Conservation (phyloP, 2,329 filamentous ascomycete species). For the Neospermospora avenae region DNA sequence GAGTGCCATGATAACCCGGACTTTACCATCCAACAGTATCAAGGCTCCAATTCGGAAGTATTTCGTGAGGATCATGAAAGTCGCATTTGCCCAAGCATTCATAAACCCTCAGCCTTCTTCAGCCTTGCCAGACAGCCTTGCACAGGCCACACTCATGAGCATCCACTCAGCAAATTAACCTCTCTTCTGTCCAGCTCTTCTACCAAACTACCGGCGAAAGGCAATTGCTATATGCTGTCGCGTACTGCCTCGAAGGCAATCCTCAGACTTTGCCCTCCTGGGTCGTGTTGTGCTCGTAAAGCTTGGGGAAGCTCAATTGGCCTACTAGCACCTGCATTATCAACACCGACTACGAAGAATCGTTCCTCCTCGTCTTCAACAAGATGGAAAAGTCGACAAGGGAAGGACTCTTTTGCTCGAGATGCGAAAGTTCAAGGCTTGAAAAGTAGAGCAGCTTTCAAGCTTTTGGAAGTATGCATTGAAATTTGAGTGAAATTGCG, state of each 20-base stretch:
- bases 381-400: conserved; percentile 80
- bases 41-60: too few species aligned
- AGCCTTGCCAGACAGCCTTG: neutral
- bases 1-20: too few species aligned
- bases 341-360: neutral
- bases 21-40: too few species aligned
- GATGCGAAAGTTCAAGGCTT: conserved; percentile 75
- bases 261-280: neutral
- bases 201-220: neutral
- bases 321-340: neutral
- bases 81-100: neutral
- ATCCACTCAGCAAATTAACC: neutral
- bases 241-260: conserved; percentile 22
- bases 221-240: conserved; percentile 28
- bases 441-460: conserved; percentile 91
- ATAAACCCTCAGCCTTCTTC: neutral
- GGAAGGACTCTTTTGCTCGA: conserved; percentile 66
- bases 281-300: neutral
- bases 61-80: too few species aligned
- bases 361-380: conserved; percentile 56
- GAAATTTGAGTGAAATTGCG: neutral
- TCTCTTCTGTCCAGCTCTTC: neutral
- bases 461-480: conserved; percentile 70
- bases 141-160: conserved; percentile 4
- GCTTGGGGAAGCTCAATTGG: neutral